Base-by-base conservation (phyloP, 2,329 filamentous ascomycete species). In the Aureobasidium sp. region DNA sequence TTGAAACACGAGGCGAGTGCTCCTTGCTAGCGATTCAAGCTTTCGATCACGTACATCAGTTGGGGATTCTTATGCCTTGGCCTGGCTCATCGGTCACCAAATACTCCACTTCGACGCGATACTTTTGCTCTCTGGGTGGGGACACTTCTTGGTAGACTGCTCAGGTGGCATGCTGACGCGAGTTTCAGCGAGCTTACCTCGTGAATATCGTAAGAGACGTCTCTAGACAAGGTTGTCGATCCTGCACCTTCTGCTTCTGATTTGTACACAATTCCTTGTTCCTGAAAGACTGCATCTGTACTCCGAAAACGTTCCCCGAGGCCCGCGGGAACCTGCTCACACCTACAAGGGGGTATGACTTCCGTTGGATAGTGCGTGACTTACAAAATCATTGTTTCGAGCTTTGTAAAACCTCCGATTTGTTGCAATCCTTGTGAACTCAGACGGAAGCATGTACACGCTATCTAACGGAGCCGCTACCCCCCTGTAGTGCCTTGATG, bases 1-100 rank as follows among this genome's bases (percentile, higher is more conserved):
- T 36, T 32, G 49, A 37, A 52, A 42, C 37, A 54, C 37, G 50
- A 41, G n/a, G 37, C 50, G 30, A 54, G 9, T n/a, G 50, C 21
- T 30, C 25, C 50, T 15, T 21, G 13, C 49, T 5, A 16, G 41
- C 39, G 11, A 48, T n/a, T 45, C 53, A 57, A 47, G 53, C 53
- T 57, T 57, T 47, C 41, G 53, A 47, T 57, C 53, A 37, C 42
- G 53, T 57, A 57, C 53, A 57, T 57, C 42, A 57, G 41, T 57
- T 47, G 41, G 39, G 53, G 42, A 11, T 36, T 21, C 21, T 6
- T 13, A 21, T 47, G 25, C 53, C 53, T 57, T 45, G 52, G 52
- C 52, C 29, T 13, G 4, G 52, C 41, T 55, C 52, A 55, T 42
- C 29, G 37, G n/a, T 15, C 25, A 5, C 29, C 41, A 39, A 44